Conservation (phyloP, 176 grass and related monocot species). For the Triticum timopheevii region DNA sequence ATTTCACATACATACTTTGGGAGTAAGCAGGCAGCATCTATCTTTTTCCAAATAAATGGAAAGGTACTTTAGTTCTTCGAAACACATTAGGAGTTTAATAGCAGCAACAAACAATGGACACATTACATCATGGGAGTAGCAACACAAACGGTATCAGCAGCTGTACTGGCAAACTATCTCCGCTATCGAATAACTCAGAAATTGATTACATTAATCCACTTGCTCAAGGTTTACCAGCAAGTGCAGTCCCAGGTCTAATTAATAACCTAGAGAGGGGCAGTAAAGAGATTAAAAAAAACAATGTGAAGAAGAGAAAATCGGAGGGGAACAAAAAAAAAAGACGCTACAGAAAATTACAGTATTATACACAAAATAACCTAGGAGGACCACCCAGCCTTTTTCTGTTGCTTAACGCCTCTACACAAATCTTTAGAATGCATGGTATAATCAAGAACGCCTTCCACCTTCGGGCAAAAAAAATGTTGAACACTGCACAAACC, state of each 20-base stretch:
- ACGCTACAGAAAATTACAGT: slow-evolving; percentile 26
- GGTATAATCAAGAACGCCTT: slow-evolving; percentile 20
- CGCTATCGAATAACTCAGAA: not conserved
- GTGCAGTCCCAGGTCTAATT: not conserved
- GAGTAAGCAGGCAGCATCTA: too few relatives aligned
- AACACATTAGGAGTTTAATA: not conserved
- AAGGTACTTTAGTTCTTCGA: not conserved
- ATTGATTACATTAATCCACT: slow-evolving; percentile 15
- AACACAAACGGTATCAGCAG: not conserved
- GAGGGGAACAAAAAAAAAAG: not conserved
- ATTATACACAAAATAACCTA: slow-evolving; percentile 12
- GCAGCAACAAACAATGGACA: not conserved
- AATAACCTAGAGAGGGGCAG: not conserved
- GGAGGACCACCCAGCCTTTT: not conserved
- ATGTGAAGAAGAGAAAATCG: not conserved
- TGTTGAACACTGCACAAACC: slow-evolving; percentile 38
- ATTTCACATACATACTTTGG: too few relatives aligned
- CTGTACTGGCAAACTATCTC: not conserved
- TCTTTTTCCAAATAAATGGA: too few relatives aligned
- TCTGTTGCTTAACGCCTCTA: slow-evolving; percentile 13
- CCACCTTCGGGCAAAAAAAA: slow-evolving; percentile 2
- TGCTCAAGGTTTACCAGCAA: slow-evolving; percentile 9
- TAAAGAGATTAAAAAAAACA: not conserved
- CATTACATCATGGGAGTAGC: not conserved
- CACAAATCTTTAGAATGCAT: slow-evolving; percentile 18